phyloP scores from a whole-genome alignment of 1,139 yeast genomes.

The Zygoascus meyerae region DNA sequence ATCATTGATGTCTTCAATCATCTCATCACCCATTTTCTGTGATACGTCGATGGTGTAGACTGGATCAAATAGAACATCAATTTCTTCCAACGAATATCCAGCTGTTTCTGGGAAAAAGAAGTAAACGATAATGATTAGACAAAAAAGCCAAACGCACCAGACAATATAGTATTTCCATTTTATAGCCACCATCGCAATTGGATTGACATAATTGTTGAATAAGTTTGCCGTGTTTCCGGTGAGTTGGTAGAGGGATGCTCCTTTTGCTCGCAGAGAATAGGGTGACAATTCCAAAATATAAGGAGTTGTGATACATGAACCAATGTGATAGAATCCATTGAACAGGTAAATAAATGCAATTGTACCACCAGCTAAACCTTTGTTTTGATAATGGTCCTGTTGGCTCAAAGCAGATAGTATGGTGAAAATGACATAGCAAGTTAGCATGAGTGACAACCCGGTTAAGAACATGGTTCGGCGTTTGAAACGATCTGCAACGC shows the following conservation, averaged over 20 bases:
- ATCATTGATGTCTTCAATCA: too few species aligned
- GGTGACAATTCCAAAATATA: constrained; percentile 52
- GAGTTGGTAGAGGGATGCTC: constrained; percentile 49
- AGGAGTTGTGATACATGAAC: constrained; percentile 9
- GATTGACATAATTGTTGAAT: constrained; percentile 41
- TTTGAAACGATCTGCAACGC: constrained; percentile 31
- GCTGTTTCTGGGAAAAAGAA: constrained; percentile 42
- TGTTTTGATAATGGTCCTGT: constrained; percentile 18
- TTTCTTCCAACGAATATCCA: constrained; percentile 41
- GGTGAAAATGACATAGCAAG: constrained; percentile 23
- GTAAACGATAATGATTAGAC: constrained; percentile 27
- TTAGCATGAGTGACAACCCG: constrained; percentile 29
- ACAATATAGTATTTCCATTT: constrained; percentile 33
- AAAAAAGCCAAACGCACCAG: constrained; percentile 9
- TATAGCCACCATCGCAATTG: constrained; percentile 37
- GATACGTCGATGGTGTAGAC: too few species aligned
- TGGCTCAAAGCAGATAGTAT: constrained; percentile 24
- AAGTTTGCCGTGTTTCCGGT: constrained; percentile 41
- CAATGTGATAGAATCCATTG: constrained; percentile 14
- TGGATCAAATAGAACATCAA: constrained; percentile 34
- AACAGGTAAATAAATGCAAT: constrained; percentile 20
- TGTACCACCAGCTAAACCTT: constrained; percentile 18
- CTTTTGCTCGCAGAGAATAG: constrained; percentile 50
- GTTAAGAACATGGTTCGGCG: constrained; percentile 32
- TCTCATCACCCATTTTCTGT: too few species aligned